Evolutionary conservation across 2,329 filamentous ascomycete species (phyloP), one percentile per base, ranked within the genome.

Genomic region (Trichoderma semiorbis): DNA sequence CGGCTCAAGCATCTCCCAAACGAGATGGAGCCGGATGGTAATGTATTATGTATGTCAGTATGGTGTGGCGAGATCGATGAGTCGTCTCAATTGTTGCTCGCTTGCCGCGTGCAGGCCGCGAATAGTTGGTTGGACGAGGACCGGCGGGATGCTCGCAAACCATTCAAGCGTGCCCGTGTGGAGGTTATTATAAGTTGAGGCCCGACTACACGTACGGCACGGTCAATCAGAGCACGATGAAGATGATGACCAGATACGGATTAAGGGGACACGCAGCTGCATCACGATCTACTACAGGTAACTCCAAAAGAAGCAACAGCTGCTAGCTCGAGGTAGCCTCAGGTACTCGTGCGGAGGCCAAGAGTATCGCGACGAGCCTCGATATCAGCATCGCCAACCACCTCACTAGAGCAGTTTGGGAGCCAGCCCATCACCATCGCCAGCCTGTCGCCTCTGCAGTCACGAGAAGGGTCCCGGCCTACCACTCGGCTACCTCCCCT

Each of bases 401-500:
- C 53, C 26, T 3, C 16, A n/a, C 26, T 30, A 58, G 55, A 58
- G 28, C 55, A 60, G 5, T 24, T 50, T 3, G 10, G 28, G 34
- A 36, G 34, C 34, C 0, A 57, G 26, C 55, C 36, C 36, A 60
- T 60, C 55, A 32, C 55, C 43, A 50, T 50, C 43, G n/a, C 43
- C 43, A 39, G 24, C 36, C 66, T 21, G 36, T 69, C 55, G 28
- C 55, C 18, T 47, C 66, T 39, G 36, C 71, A 70, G 71, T 72
- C 60, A 69, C 66, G 28, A 65, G 70, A 69, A 18, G 24, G 16
- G 16, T 8, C 36, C 36, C 36, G 24, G 28, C 47, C 70, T 63
- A 30, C 64, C 70, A 72, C 70, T 72, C 70, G 70, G 70, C 58
- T 72, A 55, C 66, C 60, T 70, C 43, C 66, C 71, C 66, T 64